Conservation (phyloP, 1,139 yeast species). For the Candida glucosophila region DNA sequence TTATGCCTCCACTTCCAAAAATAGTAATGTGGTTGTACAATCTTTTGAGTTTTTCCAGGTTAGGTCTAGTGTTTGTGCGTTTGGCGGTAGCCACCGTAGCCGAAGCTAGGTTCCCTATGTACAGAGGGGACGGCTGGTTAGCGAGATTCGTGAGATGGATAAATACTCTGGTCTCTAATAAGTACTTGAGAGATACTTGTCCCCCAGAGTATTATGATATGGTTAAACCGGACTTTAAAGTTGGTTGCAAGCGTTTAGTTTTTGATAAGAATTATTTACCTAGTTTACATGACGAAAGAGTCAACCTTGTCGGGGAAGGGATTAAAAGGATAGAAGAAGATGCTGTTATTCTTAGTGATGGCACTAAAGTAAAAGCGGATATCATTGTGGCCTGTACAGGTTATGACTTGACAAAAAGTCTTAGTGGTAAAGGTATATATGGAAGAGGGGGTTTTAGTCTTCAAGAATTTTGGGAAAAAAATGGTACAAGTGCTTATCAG, state of each 20-base stretch:
- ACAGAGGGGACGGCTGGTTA: conserved; percentile 21
- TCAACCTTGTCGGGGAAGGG: conserved; percentile 17
- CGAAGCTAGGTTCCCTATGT: conserved; percentile 30
- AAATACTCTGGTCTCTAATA: conserved; percentile 11
- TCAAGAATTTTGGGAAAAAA: conserved; percentile 18
- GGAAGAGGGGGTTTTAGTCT: conserved; percentile 22
- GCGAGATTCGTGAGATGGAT: conserved; percentile 19
- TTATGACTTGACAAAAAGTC: conserved; percentile 18
- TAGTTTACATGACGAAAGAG: conserved; percentile 21
- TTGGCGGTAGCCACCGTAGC: conserved; percentile 20
- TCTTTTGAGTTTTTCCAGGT: conserved; percentile 16
- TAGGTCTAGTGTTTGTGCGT: conserved; percentile 21
- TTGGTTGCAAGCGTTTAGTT: conserved; percentile 37
- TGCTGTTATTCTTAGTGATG: conserved; percentile 22
- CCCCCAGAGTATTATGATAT: conserved; percentile 26
- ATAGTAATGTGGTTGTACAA: conserved; percentile 14
- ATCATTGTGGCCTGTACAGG: conserved; percentile 40
- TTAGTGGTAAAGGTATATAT: conserved; percentile 11
- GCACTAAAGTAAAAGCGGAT: conserved; percentile 24
- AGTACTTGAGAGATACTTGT: conserved; percentile 23
- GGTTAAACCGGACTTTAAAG: conserved; percentile 29
- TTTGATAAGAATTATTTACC: conserved; percentile 32
- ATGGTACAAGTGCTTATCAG: conserved; percentile 29
- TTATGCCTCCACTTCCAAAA: conserved; percentile 31
- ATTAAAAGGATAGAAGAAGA: conserved; percentile 21